Percentiles rank a stretch among this genome's conserved stretches.
These are phyloP conservation scores for Hypholoma sublateritium DNA, from an alignment of 768 basidiomycete genomes.

Conservation along the genomic window DNA sequence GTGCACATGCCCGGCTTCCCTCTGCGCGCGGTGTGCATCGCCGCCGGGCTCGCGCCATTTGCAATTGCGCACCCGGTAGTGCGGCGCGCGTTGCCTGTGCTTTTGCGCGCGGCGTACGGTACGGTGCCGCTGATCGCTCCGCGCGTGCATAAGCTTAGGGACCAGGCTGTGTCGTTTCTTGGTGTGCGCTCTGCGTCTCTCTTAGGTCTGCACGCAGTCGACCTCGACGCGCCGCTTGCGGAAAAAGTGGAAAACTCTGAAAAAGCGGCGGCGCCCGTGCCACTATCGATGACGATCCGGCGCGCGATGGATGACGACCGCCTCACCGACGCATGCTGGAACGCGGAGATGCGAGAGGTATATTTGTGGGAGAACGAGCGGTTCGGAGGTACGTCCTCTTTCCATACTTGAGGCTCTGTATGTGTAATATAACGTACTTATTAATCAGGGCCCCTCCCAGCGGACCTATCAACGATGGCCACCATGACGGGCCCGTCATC, in stretches of 20 bases:
- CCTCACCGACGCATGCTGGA: conserved; percentile 65
- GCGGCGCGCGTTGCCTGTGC: conserved; percentile 28
- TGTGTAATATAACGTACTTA: not conserved
- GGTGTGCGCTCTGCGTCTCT: not conserved
- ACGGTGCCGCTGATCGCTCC: conserved; percentile 9
- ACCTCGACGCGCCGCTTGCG: not conserved
- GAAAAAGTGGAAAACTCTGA: not conserved
- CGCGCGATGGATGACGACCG: conserved; percentile 63
- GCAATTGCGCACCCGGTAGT: conserved; percentile 51
- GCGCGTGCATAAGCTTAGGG: not conserved
- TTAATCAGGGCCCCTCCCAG: conserved; percentile 8
- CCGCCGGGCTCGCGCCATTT: conserved; percentile 52
- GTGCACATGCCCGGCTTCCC: conserved; percentile 49
- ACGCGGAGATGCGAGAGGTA: conserved; percentile 61
- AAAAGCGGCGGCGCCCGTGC: conserved; percentile 1
- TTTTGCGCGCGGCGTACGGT: conserved; percentile 6
- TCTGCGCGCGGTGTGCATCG: conserved; percentile 43
- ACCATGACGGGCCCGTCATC: not conserved
- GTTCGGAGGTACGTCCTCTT: conserved; percentile 31
- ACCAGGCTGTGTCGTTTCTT: not conserved
- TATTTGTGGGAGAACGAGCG: conserved; percentile 85
- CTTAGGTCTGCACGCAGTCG: not conserved
- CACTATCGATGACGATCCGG: conserved; percentile 28
- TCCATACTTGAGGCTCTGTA: not conserved
- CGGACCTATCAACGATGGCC: conserved; percentile 1